These are phyloP conservation scores for Aspergillus oerlinghausenensis DNA, from an alignment of 2,329 filamentous ascomycete genomes.

Conservation along the genomic window DNA sequence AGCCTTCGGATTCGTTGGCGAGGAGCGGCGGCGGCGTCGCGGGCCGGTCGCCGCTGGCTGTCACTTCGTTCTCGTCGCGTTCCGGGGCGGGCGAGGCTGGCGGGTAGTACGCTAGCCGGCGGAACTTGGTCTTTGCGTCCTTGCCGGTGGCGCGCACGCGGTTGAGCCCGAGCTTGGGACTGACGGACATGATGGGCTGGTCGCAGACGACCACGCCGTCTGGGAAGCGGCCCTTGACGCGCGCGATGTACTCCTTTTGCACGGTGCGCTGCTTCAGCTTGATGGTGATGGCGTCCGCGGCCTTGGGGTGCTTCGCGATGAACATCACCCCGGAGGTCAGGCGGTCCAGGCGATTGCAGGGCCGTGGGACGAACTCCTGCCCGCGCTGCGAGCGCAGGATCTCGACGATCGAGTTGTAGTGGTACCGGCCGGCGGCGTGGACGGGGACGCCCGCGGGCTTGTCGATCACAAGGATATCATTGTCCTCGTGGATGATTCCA, in stretches of 20 bases:
- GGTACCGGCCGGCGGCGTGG: slow-evolving; percentile 90
- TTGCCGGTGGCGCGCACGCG: slow-evolving; percentile 92
- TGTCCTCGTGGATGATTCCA: slow-evolving; percentile 80
- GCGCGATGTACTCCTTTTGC: slow-evolving; percentile 89
- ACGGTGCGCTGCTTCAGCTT: slow-evolving; percentile 79
- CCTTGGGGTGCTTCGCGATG: slow-evolving; percentile 77
- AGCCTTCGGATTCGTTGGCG: slow-evolving; percentile 58
- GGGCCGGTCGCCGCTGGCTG: slow-evolving; percentile 16
- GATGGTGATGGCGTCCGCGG: slow-evolving; percentile 69
- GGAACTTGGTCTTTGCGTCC: slow-evolving; percentile 83
- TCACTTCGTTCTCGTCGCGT: slow-evolving; percentile 19
- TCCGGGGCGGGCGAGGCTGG: slow-evolving; percentile 23
- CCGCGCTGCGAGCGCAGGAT: slow-evolving; percentile 77
- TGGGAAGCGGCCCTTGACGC: slow-evolving; percentile 87
- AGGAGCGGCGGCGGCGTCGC: slow-evolving; percentile 31
- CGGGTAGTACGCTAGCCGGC: slow-evolving; percentile 86
- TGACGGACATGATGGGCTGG: slow-evolving; percentile 89
- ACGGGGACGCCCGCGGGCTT: slow-evolving; percentile 95
- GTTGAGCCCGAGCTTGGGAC: slow-evolving; percentile 90
- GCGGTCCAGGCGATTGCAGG: slow-evolving; percentile 90
- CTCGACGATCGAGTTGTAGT: slow-evolving; percentile 90
- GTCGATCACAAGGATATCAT: slow-evolving; percentile 92
- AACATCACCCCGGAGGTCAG: slow-evolving; percentile 98
- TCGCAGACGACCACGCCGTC: slow-evolving; percentile 89
- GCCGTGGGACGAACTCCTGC: slow-evolving; percentile 55